A percentile compares a stretch with the other conserved stretches of the same genome.
Evolutionary conservation across 495 filamentous ascomycete genomes (phyloP).

Genomic region (Podospora sp.): DNA sequence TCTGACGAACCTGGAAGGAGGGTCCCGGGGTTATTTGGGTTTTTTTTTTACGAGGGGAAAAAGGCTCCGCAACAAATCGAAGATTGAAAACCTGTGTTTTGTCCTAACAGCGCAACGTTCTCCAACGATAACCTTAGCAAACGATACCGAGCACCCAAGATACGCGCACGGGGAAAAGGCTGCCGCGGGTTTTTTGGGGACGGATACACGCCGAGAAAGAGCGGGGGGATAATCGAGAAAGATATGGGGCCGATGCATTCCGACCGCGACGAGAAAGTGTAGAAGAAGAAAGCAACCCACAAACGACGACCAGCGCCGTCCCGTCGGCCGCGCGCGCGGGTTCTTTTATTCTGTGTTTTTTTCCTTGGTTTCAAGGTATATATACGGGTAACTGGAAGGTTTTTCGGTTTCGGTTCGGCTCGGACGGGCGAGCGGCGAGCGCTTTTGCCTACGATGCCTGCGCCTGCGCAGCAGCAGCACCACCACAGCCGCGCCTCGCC

Average conservation of each 20-base stretch:
- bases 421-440: not conserved
- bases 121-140: not conserved
- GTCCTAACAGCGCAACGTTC: not conserved
- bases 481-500: constrained; percentile 35
- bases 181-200: not conserved
- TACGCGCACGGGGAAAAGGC: not conserved
- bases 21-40: no score
- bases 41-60: no score
- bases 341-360: not conserved
- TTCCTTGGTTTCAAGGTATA: not conserved
- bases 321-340: not conserved
- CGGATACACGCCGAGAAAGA: not conserved
- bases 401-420: not conserved
- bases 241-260: constrained; percentile 24
- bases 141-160: not conserved
- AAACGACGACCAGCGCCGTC: not conserved
- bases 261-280: constrained; percentile 17
- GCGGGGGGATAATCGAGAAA: not conserved
- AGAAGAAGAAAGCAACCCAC: no score
- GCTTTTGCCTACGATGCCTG: constrained; percentile 24
- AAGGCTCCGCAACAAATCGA: no score
- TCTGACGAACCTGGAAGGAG: no score
- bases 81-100: no score
- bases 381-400: no score
- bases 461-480: constrained; percentile 25